Conservation (phyloP, 495 filamentous ascomycete species). For the Trichoderma erinaceum region DNA sequence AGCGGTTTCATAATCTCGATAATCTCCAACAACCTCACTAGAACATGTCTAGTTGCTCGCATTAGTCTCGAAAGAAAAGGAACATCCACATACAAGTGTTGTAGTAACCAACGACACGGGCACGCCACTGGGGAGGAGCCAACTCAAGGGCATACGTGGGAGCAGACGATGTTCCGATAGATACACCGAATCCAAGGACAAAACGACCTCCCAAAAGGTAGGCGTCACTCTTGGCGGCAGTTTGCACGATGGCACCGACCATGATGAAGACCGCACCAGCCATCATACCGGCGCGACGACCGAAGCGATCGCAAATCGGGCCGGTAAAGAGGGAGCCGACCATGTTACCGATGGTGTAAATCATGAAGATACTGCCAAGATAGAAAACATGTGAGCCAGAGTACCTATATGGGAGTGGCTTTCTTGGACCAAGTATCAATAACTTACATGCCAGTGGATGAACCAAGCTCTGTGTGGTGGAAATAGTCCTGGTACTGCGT, state of each 20-base stretch:
- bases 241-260: conserved; percentile 52
- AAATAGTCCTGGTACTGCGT: conserved; percentile 35
- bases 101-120: conserved; percentile 47
- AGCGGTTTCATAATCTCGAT: too few species aligned
- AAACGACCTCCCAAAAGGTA: conserved; percentile 53
- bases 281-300: conserved; percentile 55
- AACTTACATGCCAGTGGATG: conserved; percentile 24
- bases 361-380: conserved; percentile 22
- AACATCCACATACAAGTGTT: conserved; percentile 43
- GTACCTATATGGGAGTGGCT: neutral
- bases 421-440: conserved; percentile 8
- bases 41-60: neutral
- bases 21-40: neutral
- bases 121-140: conserved; percentile 60
- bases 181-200: conserved; percentile 47
- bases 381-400: neutral
- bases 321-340: conserved; percentile 43
- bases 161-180: conserved; percentile 34
- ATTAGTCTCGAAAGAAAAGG: conserved; percentile 52
- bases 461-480: conserved; percentile 30
- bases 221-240: conserved; percentile 40
- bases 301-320: conserved; percentile 32
- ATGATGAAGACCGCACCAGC: conserved; percentile 60
- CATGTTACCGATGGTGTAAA: conserved; percentile 43
- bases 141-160: conserved; percentile 25